Conservation (phyloP, 179 eudicot genomes). For the Silene noctiflora region DNA sequence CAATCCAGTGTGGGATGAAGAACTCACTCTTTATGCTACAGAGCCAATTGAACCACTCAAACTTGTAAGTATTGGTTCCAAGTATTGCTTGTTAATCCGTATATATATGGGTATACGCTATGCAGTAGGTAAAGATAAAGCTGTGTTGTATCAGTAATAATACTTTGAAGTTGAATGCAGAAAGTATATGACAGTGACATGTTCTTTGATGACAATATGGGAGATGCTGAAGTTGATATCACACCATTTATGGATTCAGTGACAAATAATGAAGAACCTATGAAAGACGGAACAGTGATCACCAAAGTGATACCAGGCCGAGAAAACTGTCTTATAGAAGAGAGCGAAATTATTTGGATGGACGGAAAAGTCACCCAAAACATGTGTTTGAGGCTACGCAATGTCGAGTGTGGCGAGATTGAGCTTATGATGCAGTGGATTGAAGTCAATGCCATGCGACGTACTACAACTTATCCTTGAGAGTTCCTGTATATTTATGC, state of each 20-base stretch:
- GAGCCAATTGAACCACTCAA: constrained; percentile 30
- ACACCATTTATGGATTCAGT: constrained; percentile 26
- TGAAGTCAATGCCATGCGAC: constrained; percentile 9
- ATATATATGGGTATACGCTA: no score
- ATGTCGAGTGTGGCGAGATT: constrained; percentile 37
- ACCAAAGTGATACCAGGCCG: constrained; percentile 28
- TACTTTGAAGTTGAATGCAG: constrained; percentile 7
- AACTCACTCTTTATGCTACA: constrained; percentile 31
- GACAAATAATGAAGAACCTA: constrained; percentile 14
- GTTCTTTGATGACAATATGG: constrained; percentile 37
- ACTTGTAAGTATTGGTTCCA: constrained; percentile 23
- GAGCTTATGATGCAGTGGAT: constrained; percentile 33
- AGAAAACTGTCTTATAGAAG: constrained; percentile 32
- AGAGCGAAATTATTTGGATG: constrained; percentile 30
- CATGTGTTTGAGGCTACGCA: constrained; percentile 34
- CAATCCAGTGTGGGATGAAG: constrained; percentile 42
- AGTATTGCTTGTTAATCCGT: background rate
- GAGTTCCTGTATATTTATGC: background rate
- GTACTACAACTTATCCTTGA: background rate
- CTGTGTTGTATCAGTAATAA: constrained; percentile 25
- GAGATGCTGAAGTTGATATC: constrained; percentile 36
- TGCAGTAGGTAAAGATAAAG: constrained; percentile 16
- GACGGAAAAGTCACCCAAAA: constrained; percentile 31
- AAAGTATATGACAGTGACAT: constrained; percentile 20
- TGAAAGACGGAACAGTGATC: constrained; percentile 28